These are phyloP conservation scores for Fusarium sp. DNA, from an alignment of 2,329 filamentous ascomycete genomes.

Conservation along the genomic window DNA sequence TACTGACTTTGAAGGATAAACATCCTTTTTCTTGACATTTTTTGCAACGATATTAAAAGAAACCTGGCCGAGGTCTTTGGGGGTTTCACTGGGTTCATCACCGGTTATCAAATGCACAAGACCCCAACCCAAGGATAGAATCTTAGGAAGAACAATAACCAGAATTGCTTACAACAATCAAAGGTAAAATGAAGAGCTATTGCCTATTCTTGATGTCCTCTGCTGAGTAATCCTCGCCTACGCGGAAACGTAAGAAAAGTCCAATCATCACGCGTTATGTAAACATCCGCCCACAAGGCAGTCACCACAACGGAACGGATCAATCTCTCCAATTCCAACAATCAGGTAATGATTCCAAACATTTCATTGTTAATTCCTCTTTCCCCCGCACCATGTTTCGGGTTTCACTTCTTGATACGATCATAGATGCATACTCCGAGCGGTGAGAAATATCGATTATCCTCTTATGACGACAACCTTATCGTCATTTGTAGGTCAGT, in stretches of 20 bases:
- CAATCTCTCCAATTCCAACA: no score
- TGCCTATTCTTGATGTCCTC: neutral
- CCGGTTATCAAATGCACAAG: neutral
- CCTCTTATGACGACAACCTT: neutral
- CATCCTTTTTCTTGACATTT: neutral
- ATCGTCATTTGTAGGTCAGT: neutral
- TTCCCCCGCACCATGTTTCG: no score
- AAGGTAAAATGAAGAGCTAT: neutral
- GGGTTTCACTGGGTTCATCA: neutral
- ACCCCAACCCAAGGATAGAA: neutral
- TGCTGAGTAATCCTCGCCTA: neutral
- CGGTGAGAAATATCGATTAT: neutral
- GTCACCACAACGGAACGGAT: neutral
- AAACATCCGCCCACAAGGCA: neutral
- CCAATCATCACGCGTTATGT: neutral
- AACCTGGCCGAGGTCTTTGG: fast-evolving
- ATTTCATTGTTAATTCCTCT: no score
- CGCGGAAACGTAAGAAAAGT: neutral
- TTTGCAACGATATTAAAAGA: no score
- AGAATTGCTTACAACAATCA: neutral
- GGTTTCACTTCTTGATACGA: no score
- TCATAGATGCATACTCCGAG: neutral
- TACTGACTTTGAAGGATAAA: neutral
- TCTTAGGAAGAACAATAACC: neutral
- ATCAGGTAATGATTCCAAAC: neutral